These are phyloP conservation scores for Penicillium taxi DNA, from an alignment of 495 filamentous ascomycete species.

Conservation along the genomic window DNA sequence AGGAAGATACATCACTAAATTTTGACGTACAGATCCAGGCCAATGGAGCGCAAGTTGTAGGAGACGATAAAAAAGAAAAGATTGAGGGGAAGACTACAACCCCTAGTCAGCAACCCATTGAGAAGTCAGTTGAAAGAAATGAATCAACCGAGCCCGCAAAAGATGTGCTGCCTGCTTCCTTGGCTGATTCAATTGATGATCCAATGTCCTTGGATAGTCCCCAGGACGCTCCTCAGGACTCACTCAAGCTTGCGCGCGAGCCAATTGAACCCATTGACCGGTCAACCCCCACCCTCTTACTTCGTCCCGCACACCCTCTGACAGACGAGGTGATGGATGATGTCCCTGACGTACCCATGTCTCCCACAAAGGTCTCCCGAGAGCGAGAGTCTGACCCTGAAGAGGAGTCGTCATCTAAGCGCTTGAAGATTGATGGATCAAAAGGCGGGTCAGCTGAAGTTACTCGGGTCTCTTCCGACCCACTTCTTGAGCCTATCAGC, in stretches of 20 bases:
- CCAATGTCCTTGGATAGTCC: conserved; percentile 16
- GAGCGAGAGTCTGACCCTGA: conserved; percentile 62
- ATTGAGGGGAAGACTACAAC: conserved; percentile 3
- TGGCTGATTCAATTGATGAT: conserved; percentile 9
- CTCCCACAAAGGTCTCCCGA: conserved; percentile 53
- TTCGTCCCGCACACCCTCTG: conserved; percentile 3
- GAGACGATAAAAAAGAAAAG: no score
- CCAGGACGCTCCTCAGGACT: conserved; percentile 6
- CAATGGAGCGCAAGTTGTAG: no score
- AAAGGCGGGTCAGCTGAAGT: conserved; percentile 19
- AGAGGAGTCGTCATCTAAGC: conserved; percentile 72
- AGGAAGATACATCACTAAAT: no score
- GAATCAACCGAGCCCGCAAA: conserved; percentile 8
- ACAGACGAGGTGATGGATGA: conserved; percentile 37
- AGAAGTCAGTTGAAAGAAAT: no score
- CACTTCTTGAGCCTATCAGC: conserved; percentile 31
- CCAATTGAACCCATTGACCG: conserved; percentile 22
- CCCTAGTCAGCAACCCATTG: not conserved
- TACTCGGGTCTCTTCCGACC: conserved; percentile 19
- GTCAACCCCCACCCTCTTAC: conserved; percentile 29
- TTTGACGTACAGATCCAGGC: no score
- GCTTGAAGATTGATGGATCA: conserved; percentile 55
- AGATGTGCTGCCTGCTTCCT: conserved; percentile 2
- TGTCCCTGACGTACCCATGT: conserved; percentile 29
- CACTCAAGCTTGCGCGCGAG: not conserved